Evolutionary conservation across 257 asterid species (phyloP).

Genomic region (Nicotiana attenuata): DNA sequence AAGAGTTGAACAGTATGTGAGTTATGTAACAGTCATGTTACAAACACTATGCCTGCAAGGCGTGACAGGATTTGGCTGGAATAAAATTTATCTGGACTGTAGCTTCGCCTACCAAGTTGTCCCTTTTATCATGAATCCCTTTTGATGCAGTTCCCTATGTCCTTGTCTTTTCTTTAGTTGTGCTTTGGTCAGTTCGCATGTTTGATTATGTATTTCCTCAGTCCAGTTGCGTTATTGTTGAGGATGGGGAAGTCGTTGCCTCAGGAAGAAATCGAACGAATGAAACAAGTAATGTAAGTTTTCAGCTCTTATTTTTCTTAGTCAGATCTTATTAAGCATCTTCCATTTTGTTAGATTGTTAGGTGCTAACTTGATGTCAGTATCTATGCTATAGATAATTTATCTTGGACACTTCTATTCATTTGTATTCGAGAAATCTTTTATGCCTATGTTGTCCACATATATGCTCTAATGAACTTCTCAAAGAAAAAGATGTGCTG

Average conservation of each 20-base stretch:
- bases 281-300: slow-evolving; percentile 62
- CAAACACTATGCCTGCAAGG: neutral
- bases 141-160: neutral
- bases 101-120: neutral
- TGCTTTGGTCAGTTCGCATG: slow-evolving; percentile 6
- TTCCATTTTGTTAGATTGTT: neutral
- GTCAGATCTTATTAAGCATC: neutral
- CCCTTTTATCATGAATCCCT: neutral
- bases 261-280: slow-evolving; percentile 71
- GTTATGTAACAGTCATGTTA: neutral
- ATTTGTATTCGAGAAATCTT: neutral
- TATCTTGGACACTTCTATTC: neutral
- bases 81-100: neutral
- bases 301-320: neutral
- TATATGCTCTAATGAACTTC: neutral
- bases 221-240: slow-evolving; percentile 58
- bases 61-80: neutral
- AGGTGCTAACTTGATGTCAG: neutral
- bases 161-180: neutral
- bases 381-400: neutral
- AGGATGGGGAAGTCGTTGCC: slow-evolving; percentile 65
- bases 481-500: neutral
- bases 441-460: neutral
- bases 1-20: neutral
- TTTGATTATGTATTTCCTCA: slow-evolving; percentile 1